phyloP scores from a whole-genome alignment of 2,329 filamentous ascomycete species.

The Rhynchosporium agropyri region DNA sequence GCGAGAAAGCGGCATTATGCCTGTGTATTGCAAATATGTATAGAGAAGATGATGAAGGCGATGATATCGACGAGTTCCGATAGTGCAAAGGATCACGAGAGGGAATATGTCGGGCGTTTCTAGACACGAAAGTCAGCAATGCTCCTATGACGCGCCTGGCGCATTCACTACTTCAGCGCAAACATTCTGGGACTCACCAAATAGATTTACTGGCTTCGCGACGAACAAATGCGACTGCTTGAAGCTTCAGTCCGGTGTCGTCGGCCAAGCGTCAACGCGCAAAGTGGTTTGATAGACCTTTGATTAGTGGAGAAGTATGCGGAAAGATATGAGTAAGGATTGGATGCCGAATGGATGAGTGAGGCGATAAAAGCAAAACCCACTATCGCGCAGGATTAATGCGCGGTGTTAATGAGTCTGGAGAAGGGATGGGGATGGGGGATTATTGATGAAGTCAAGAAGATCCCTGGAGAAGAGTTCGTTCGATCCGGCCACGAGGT shows the following conservation, averaged over 20 bases:
- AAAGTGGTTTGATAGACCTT: slow-evolving; percentile 23
- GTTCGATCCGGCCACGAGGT: slow-evolving; percentile 12
- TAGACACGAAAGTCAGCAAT: slow-evolving; percentile 14
- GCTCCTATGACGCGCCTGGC: slow-evolving; percentile 5
- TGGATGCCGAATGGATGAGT: slow-evolving; percentile 17
- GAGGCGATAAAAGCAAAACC: slow-evolving; percentile 20
- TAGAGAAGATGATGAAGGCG: slow-evolving; percentile 15
- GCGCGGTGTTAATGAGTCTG: slow-evolving; percentile 22
- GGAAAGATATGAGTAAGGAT: slow-evolving; percentile 13
- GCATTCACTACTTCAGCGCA: slow-evolving; percentile 4
- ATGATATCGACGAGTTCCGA: slow-evolving; percentile 18
- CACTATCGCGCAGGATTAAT: slow-evolving; percentile 18
- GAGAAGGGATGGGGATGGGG: slow-evolving; percentile 19
- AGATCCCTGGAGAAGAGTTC: slow-evolving; percentile 27
- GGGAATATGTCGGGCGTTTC: slow-evolving; percentile 17
- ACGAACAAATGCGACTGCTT: slow-evolving; percentile 18
- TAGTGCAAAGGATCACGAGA: slow-evolving; percentile 10
- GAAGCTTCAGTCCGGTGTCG: slow-evolving; percentile 17
- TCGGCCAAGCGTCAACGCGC: slow-evolving; percentile 15
- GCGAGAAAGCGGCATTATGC: slow-evolving; percentile 35
- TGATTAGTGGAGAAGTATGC: slow-evolving; percentile 6
- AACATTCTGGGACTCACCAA: neutral
- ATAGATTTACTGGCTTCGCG: neutral
- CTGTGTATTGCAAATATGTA: slow-evolving; percentile 18
- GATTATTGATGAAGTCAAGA: neutral